Conservation (phyloP, 2,329 filamentous ascomycete genomes). For the Exutisphaerella laricina region DNA sequence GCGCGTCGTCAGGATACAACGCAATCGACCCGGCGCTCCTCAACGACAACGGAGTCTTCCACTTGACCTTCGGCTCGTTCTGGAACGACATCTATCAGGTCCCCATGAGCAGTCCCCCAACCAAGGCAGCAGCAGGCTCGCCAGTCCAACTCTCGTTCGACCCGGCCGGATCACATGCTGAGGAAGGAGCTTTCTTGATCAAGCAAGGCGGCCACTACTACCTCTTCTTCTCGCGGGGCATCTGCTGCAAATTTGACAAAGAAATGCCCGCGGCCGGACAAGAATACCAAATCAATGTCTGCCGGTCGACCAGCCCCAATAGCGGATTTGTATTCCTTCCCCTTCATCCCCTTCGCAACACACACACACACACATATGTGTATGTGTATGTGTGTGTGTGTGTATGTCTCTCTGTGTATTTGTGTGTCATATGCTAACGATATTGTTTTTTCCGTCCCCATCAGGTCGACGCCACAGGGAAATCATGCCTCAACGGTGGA, state of each 20-base stretch:
- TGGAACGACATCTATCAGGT: constrained; percentile 61
- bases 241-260: constrained; percentile 56
- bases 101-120: constrained; percentile 37
- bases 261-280: constrained; percentile 48
- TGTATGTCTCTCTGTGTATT: no score
- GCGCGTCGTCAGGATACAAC: constrained; percentile 41
- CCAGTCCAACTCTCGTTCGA: constrained; percentile 51
- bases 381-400: no score
- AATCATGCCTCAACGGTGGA: constrained; percentile 50
- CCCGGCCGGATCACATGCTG: constrained; percentile 45
- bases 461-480: constrained; percentile 48
- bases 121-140: constrained; percentile 32
- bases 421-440: no score
- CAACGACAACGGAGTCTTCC: constrained; percentile 40
- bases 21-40: constrained; percentile 51
- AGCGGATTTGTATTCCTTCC: constrained; percentile 52
- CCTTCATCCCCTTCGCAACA: no score
- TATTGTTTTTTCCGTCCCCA: no score
- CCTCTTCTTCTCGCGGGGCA: constrained; percentile 57
- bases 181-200: constrained; percentile 55
- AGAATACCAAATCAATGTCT: constrained; percentile 64
- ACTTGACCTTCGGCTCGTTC: constrained; percentile 62
- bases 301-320: constrained; percentile 50
- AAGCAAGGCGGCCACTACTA: constrained; percentile 56
- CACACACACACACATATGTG: no score